Conservation (phyloP, 371 early-diverging fungal genomes). For the Sporodiniella umbellata region DNA sequence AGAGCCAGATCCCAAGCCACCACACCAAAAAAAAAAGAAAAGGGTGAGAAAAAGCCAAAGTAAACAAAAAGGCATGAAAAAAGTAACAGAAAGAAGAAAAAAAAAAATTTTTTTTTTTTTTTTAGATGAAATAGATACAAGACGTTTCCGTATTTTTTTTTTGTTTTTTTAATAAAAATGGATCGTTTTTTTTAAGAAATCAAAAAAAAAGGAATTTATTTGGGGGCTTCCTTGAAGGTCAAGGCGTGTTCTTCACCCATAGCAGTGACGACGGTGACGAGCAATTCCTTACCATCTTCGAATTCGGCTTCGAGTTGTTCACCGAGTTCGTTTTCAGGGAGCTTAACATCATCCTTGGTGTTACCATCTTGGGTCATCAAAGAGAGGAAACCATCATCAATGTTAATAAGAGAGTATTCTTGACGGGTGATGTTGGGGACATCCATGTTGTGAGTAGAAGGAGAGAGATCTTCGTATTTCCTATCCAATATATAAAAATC, state of each 20-base stretch:
- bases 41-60: too few relatives aligned
- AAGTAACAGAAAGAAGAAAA: too few relatives aligned
- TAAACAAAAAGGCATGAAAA: too few relatives aligned
- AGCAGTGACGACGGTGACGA: constrained; percentile 83
- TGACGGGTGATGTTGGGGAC: constrained; percentile 91
- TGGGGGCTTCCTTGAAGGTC: constrained; percentile 55
- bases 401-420: constrained; percentile 85
- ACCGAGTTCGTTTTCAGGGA: constrained; percentile 88
- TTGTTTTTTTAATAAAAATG: too few relatives aligned
- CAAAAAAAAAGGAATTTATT: constrained; percentile 2
- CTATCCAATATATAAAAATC: constrained; percentile 22
- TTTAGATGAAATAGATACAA: neutral
- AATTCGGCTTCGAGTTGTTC: constrained; percentile 72
- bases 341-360: constrained; percentile 95
- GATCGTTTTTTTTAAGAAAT: neutral
- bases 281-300: constrained; percentile 80
- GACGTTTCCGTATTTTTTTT: neutral
- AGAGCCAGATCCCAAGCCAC: too few relatives aligned
- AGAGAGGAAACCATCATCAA: constrained; percentile 91
- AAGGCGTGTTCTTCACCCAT: constrained; percentile 95
- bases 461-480: constrained; percentile 93
- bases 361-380: constrained; percentile 77
- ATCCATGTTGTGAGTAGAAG: constrained; percentile 99
- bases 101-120: too few relatives aligned
- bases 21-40: too few relatives aligned